Conservation (phyloP, 139 green algal species). For the Ostreobium quekettii region DNA sequence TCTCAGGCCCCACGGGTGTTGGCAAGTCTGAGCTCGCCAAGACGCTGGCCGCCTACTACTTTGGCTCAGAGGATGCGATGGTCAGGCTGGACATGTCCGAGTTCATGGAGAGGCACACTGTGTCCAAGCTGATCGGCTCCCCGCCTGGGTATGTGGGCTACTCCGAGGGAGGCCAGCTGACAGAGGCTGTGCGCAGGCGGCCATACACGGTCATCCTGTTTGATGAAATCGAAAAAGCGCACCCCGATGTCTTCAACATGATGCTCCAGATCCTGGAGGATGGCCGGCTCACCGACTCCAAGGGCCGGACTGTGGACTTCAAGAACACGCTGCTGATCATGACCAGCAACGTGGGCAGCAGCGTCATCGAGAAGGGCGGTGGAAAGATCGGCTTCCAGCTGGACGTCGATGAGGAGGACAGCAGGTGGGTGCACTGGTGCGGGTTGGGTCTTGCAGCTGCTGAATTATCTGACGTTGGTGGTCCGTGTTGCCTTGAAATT, state of each 20-base stretch:
- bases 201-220: constrained; percentile 99
- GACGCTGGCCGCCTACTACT: constrained; percentile 97
- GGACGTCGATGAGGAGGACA: constrained; percentile 54
- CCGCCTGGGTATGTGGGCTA: constrained; percentile 98
- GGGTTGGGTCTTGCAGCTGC: no score
- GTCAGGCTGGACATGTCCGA: constrained; percentile 96
- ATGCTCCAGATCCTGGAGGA: constrained; percentile 84
- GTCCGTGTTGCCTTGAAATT: not conserved
- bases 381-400: constrained; percentile 31
- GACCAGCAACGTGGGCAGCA: constrained; percentile 94
- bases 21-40: constrained; percentile 99
- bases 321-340: constrained; percentile 99
- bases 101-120: constrained; percentile 99
- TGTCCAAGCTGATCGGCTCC: constrained; percentile 97
- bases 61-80: constrained; percentile 94
- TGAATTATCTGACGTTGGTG: not conserved
- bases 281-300: constrained; percentile 23
- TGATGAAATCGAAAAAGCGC: constrained; percentile 99
- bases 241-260: constrained; percentile 99
- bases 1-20: constrained; percentile 62
- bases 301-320: constrained; percentile 95
- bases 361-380: constrained; percentile 90
- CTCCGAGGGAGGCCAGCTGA: constrained; percentile 97
- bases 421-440: constrained; percentile 48
- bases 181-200: constrained; percentile 86